These are phyloP conservation scores for Leishmania tropica DNA, from an alignment of 208 protist genomes.

Conservation along the genomic window DNA sequence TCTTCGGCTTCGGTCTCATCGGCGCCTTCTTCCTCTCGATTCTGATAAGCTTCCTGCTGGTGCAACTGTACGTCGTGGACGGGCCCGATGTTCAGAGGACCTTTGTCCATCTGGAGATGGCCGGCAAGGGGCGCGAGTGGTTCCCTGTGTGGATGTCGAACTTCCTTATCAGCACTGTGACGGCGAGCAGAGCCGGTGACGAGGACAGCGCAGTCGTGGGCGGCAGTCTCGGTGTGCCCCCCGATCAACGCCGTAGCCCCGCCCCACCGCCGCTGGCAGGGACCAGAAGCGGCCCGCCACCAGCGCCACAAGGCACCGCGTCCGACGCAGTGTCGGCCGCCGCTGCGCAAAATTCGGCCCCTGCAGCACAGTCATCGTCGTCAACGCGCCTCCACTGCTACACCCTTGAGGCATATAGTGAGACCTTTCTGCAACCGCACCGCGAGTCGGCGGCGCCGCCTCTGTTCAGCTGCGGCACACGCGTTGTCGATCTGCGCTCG, in stretches of 20 bases:
- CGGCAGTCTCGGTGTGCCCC: neutral
- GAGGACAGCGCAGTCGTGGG: neutral
- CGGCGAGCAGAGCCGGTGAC: neutral
- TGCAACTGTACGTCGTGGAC: slow-evolving; percentile 14
- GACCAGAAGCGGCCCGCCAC: neutral
- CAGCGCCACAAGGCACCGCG: neutral
- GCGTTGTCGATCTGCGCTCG: slow-evolving; percentile 55
- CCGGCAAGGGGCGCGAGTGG: slow-evolving; percentile 14
- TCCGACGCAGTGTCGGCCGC: neutral
- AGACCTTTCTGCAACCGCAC: slow-evolving; percentile 34
- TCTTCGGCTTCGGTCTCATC: neutral
- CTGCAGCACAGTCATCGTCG: neutral
- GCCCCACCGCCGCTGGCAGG: slow-evolving; percentile 1
- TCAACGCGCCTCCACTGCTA: slow-evolving; percentile 40
- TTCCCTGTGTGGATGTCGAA: slow-evolving; percentile 29
- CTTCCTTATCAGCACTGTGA: slow-evolving; percentile 17
- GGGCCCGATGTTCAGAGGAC: slow-evolving; percentile 13
- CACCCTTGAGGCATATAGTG: slow-evolving; percentile 75
- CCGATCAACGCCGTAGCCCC: neutral
- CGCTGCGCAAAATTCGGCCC: neutral
- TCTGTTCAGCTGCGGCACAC: slow-evolving; percentile 72
- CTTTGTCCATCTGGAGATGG: slow-evolving; percentile 1
- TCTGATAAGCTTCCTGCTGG: slow-evolving; percentile 4
- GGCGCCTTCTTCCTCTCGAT: neutral
- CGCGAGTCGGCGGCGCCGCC: slow-evolving; percentile 13